Evolutionary conservation across 805 yeast genomes (phyloP).

Genomic region (Lachancea mirantina): DNA sequence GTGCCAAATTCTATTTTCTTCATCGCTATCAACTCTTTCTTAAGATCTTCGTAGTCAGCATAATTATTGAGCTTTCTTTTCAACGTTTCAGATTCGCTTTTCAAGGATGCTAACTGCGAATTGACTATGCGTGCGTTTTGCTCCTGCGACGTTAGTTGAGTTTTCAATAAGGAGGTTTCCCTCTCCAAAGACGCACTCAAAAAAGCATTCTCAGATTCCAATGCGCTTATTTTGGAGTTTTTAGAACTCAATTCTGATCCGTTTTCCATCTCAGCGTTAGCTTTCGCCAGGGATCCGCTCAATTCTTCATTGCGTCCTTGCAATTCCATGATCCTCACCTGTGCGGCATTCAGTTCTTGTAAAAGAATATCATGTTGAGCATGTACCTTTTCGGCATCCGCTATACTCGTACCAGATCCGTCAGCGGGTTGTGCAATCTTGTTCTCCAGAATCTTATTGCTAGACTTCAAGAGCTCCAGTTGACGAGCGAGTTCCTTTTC

Average conservation of each 20-base stretch:
- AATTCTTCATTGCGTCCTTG: constrained; percentile 74
- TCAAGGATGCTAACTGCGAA: constrained; percentile 42
- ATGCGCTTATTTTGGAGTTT: constrained; percentile 41
- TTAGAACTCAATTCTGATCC: constrained; percentile 35
- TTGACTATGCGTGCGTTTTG: constrained; percentile 34
- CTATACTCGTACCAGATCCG: constrained; percentile 13
- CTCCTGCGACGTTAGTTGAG: constrained; percentile 16
- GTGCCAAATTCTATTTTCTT: constrained; percentile 71
- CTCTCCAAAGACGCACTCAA: constrained; percentile 28
- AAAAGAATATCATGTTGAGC: constrained; percentile 57
- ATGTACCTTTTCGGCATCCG: constrained; percentile 18
- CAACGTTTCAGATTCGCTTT: constrained; percentile 44
- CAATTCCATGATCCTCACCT: constrained; percentile 58
- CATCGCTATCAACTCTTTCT: constrained; percentile 64
- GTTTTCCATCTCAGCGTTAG: constrained; percentile 40
- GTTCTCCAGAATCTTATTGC: constrained; percentile 58
- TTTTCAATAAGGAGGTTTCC: constrained; percentile 17
- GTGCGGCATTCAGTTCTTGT: constrained; percentile 67
- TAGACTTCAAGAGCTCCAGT: constrained; percentile 44
- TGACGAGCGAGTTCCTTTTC: constrained; percentile 48
- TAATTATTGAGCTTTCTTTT: constrained; percentile 44
- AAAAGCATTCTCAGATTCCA: constrained; percentile 62
- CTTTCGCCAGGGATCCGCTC: constrained; percentile 53
- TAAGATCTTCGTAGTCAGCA: constrained; percentile 73
- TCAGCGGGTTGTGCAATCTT: constrained; percentile 52